phyloP scores from a whole-genome alignment of 2,329 filamentous ascomycete genomes.

The Colletotrichum karsti region DNA sequence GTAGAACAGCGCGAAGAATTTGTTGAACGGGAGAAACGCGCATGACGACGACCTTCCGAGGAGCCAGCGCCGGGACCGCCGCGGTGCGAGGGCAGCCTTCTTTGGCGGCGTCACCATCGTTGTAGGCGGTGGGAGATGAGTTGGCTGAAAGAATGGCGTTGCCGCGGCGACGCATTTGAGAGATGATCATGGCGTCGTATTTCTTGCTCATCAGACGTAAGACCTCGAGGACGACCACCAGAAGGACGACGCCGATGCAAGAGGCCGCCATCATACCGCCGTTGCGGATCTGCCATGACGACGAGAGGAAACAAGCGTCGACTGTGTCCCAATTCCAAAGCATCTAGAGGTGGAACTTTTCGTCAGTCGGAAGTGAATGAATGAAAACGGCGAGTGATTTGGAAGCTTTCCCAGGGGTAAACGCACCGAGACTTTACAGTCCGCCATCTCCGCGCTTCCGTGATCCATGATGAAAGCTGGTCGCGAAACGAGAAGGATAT shows the following conservation, averaged over 20 bases:
- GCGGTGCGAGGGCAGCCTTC: not conserved
- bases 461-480: slow-evolving; percentile 19
- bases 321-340: slow-evolving; percentile 24
- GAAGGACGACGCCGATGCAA: slow-evolving; percentile 1
- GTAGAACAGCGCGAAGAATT: not conserved
- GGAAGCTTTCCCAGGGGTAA: no score
- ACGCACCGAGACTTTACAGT: slow-evolving; percentile 41
- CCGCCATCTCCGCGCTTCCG: slow-evolving; percentile 25
- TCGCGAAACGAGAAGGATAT: not conserved
- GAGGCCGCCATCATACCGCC: slow-evolving; percentile 24
- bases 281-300: slow-evolving; percentile 10
- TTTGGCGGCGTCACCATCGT: not conserved
- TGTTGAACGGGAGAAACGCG: slow-evolving; percentile 9
- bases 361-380: not conserved
- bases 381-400: not conserved
- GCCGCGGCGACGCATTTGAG: slow-evolving; percentile 2
- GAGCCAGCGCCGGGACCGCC: rapidly evolving
- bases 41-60: not conserved
- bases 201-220: not conserved
- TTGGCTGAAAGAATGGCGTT: not conserved
- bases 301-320: slow-evolving; percentile 11
- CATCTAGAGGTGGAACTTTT: not conserved
- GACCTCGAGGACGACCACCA: slow-evolving; percentile 9
- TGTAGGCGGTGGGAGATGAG: not conserved
- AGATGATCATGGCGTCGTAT: not conserved